Conservation (phyloP, 176 grass and related monocot genomes). For the Ananas comosus region DNA sequence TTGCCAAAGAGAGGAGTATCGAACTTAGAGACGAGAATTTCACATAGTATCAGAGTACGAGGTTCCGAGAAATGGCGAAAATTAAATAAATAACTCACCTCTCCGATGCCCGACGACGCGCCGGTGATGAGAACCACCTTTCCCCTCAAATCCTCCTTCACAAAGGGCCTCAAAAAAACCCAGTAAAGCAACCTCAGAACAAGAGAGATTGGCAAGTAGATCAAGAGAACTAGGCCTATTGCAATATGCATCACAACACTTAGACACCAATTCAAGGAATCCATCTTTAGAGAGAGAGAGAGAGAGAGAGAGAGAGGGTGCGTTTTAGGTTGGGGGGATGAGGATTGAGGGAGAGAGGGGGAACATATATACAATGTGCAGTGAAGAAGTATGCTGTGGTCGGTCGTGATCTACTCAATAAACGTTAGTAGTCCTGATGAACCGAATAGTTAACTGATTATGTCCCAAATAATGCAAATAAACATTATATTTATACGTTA, state of each 20-base stretch:
- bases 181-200: conserved; percentile 27
- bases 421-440: too few species aligned
- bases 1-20: too few species aligned
- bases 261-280: conserved; percentile 27
- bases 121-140: conserved; percentile 90
- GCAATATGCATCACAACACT: conserved; percentile 42
- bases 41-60: neutral
- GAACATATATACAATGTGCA: too few species aligned
- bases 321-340: too few species aligned
- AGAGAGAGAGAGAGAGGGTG: neutral
- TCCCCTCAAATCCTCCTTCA: conserved; percentile 38
- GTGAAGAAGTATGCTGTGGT: too few species aligned
- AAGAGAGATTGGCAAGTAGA: conserved; percentile 57
- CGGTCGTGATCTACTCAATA: too few species aligned
- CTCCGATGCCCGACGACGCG: conserved; percentile 76
- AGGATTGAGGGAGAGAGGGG: too few species aligned
- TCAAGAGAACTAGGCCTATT: conserved; percentile 38
- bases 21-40: neutral
- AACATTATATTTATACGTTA: too few species aligned
- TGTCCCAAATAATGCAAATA: too few species aligned
- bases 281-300: neutral
- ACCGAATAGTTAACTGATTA: too few species aligned
- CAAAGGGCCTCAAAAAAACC: conserved; percentile 41
- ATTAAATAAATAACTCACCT: conserved; percentile 15
- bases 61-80: neutral